These are phyloP conservation scores for Aspergillus sp. DNA, from an alignment of 2,329 filamentous ascomycete genomes.

Conservation along the genomic window DNA sequence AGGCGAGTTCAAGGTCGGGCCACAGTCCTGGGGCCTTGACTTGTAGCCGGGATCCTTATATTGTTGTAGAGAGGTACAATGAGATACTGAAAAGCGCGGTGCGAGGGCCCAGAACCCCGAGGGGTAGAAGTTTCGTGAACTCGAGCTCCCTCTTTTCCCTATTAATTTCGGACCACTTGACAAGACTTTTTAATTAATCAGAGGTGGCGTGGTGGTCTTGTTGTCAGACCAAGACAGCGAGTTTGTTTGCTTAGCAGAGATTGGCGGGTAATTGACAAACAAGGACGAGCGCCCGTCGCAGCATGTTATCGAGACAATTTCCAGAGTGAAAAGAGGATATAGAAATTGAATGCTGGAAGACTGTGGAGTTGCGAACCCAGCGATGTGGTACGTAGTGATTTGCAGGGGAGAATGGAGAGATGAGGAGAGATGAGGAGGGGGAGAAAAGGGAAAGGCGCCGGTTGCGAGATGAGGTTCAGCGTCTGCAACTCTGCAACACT, in stretches of 20 bases:
- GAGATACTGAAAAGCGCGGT: not conserved
- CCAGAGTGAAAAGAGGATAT: not conserved
- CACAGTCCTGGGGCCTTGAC: not conserved
- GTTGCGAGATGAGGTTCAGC: constrained; percentile 7
- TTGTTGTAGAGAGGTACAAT: not conserved
- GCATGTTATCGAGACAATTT: constrained; percentile 12
- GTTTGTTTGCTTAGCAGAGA: constrained; percentile 9
- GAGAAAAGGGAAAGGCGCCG: not conserved
- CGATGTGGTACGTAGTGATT: constrained; percentile 30
- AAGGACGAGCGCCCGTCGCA: constrained; percentile 6
- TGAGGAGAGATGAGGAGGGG: constrained; percentile 2
- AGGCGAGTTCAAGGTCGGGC: not conserved
- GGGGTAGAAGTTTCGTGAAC: not conserved
- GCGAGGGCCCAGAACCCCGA: not conserved
- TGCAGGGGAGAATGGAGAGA: constrained; percentile 27
- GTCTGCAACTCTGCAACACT: not conserved
- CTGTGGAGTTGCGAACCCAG: constrained; percentile 27
- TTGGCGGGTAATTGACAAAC: constrained; percentile 4
- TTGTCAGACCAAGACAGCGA: not conserved
- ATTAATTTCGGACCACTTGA: not conserved
- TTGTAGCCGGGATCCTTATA: not conserved
- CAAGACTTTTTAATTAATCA: not conserved
- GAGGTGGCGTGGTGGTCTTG: constrained; percentile 1
- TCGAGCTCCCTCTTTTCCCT: not conserved
- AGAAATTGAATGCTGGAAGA: constrained; percentile 1